Evolutionary conservation across 1,139 yeast genomes (phyloP).

Genomic region (Taphrina wiesneri): DNA sequence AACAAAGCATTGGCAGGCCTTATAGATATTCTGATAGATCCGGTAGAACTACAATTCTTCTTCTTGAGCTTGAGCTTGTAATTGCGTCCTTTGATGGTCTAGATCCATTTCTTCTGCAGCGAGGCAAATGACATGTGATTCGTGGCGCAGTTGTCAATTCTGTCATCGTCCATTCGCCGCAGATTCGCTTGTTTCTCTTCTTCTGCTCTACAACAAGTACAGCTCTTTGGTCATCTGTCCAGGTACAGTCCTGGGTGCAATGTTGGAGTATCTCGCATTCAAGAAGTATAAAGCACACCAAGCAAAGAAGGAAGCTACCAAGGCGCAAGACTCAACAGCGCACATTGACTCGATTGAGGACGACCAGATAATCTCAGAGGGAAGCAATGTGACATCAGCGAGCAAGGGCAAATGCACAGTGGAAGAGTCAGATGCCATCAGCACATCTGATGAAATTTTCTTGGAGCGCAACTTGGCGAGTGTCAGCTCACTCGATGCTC

Average conservation of each 20-base stretch:
- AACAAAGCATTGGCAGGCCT: not conserved
- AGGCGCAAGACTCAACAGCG: not conserved
- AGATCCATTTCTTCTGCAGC: too few species aligned
- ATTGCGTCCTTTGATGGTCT: too few species aligned
- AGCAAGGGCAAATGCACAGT: not conserved
- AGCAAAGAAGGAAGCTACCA: not conserved
- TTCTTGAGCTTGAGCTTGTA: too few species aligned
- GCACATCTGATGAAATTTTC: conserved; percentile 17
- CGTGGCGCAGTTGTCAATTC: not conserved
- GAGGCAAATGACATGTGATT: too few species aligned
- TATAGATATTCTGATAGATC: too few species aligned
- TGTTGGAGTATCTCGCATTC: conserved; percentile 28
- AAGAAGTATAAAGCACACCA: conserved; percentile 19
- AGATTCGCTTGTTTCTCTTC: not conserved
- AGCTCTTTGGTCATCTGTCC: too few species aligned
- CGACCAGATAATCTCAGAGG: not conserved
- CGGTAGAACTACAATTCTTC: too few species aligned
- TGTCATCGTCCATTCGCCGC: not conserved
- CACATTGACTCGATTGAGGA: not conserved
- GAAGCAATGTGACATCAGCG: not conserved
- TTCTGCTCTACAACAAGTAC: not conserved
- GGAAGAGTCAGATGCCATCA: conserved; percentile 9
- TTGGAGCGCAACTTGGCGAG: conserved; percentile 13
- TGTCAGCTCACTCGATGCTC: conserved; percentile 2
- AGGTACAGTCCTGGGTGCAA: not conserved